phyloP scores from a whole-genome alignment of 2,329 filamentous ascomycete genomes.

The Fusarium chaquense region DNA sequence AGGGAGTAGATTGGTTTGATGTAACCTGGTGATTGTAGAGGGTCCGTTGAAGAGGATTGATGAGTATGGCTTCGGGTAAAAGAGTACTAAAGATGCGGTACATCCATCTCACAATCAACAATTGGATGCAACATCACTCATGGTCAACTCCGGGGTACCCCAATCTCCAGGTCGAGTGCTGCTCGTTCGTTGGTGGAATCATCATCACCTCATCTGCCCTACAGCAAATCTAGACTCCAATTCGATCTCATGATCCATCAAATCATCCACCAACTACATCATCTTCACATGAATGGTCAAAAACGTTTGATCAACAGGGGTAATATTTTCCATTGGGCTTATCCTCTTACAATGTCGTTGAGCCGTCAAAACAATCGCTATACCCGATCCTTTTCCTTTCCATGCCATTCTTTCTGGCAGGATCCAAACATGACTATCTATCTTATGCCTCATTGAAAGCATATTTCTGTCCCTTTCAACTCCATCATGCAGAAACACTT shows the following conservation, averaged over 20 bases:
- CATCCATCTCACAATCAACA: not conserved
- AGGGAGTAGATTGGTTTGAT: not conserved
- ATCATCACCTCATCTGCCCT: constrained; percentile 8
- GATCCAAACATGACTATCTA: constrained; percentile 1
- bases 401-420: not conserved
- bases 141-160: constrained; percentile 19
- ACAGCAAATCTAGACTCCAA: constrained; percentile 4
- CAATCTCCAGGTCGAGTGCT: constrained; percentile 2
- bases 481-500: constrained; percentile 41
- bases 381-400: not conserved
- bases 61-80: not conserved
- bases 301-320: constrained; percentile 12
- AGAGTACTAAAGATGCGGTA: not conserved
- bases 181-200: constrained; percentile 31
- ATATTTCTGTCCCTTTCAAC: constrained; percentile 26
- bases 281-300: constrained; percentile 13
- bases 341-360: constrained; percentile 23
- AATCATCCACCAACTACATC: constrained; percentile 25
- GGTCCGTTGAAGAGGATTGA: not conserved
- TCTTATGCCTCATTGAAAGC: constrained; percentile 12
- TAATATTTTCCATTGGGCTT: constrained; percentile 15
- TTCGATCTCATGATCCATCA: constrained; percentile 17
- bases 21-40: not conserved
- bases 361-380: constrained; percentile 20
- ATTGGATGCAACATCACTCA: not conserved